Conservation (phyloP, 768 basidiomycete genomes). For the Boletus edulis region DNA sequence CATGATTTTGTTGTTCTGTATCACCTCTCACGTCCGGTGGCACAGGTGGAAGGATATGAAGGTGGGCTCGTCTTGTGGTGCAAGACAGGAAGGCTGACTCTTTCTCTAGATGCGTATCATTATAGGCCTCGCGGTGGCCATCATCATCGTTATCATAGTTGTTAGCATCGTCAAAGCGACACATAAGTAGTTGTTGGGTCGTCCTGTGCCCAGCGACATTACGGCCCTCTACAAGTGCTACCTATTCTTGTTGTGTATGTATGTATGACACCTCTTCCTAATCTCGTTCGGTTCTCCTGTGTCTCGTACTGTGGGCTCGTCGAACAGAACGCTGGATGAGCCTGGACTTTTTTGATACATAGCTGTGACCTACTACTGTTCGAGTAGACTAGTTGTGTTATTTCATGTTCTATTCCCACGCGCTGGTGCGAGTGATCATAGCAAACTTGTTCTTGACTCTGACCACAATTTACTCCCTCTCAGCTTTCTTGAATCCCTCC, state of each 20-base stretch:
- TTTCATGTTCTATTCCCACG: conserved; percentile 20
- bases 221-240: conserved; percentile 12
- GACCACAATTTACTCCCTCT: conserved; percentile 3
- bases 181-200: conserved; percentile 36
- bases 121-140: conserved; percentile 83
- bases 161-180: conserved; percentile 92
- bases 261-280: conserved; percentile 41
- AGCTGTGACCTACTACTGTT: conserved; percentile 9
- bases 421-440: neutral
- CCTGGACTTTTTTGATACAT: conserved; percentile 26
- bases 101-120: conserved; percentile 86
- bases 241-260: conserved; percentile 36
- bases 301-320: conserved; percentile 14
- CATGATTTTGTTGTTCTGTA: neutral
- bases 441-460: conserved; percentile 13
- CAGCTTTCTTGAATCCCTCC: conserved; percentile 18
- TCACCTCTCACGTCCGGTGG: conserved; percentile 7
- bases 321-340: conserved; percentile 12
- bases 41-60: conserved; percentile 97
- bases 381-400: conserved; percentile 25
- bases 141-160: conserved; percentile 94
- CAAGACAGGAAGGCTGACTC: conserved; percentile 8
- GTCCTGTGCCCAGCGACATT: neutral
- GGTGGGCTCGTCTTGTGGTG: conserved; percentile 40
- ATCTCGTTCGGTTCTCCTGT: conserved; percentile 25